A percentile compares a stretch with the other conserved stretches of the same genome.
These are phyloP conservation scores for Venustampulla echinocandica DNA, from an alignment of 495 filamentous ascomycete species.

Conservation along the genomic window DNA sequence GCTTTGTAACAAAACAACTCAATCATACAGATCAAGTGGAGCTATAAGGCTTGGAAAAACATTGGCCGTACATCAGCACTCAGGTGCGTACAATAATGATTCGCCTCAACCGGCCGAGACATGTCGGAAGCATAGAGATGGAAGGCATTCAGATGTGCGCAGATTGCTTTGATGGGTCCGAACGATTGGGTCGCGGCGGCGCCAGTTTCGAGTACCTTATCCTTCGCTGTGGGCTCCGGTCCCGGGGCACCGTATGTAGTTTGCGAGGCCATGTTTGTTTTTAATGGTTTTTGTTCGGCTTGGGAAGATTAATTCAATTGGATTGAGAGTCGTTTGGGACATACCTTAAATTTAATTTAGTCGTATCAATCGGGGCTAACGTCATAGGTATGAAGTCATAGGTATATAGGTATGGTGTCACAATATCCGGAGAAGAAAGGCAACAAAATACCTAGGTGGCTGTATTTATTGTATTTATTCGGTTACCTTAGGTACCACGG, in stretches of 20 bases:
- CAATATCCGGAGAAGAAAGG: too few species aligned
- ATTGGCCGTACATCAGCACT: constrained; percentile 51
- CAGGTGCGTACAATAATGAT: constrained; percentile 30
- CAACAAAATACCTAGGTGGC: too few species aligned
- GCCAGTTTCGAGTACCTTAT: constrained; percentile 55
- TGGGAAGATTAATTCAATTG: too few species aligned
- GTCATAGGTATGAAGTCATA: too few species aligned
- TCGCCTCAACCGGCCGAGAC: constrained; percentile 26
- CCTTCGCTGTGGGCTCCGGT: constrained; percentile 43
- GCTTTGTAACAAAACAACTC: constrained; percentile 5
- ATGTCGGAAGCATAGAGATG: constrained; percentile 30
- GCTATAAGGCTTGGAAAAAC: neutral
- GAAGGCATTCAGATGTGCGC: constrained; percentile 36
- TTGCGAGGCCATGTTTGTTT: neutral
- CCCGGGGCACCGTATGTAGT: constrained; percentile 32
- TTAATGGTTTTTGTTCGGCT: neutral
- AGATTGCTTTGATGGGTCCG: constrained; percentile 64
- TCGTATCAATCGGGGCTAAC: neutral
- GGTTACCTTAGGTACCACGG: too few species aligned
- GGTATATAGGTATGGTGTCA: too few species aligned
- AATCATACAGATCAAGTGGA: too few species aligned
- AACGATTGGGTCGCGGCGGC: constrained; percentile 54
- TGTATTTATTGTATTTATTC: too few species aligned
- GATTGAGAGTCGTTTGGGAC: too few species aligned
- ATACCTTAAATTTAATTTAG: too few species aligned